Evolutionary conservation across 768 basidiomycete genomes (phyloP).

Genomic region (Daedaleopsis nitida): DNA sequence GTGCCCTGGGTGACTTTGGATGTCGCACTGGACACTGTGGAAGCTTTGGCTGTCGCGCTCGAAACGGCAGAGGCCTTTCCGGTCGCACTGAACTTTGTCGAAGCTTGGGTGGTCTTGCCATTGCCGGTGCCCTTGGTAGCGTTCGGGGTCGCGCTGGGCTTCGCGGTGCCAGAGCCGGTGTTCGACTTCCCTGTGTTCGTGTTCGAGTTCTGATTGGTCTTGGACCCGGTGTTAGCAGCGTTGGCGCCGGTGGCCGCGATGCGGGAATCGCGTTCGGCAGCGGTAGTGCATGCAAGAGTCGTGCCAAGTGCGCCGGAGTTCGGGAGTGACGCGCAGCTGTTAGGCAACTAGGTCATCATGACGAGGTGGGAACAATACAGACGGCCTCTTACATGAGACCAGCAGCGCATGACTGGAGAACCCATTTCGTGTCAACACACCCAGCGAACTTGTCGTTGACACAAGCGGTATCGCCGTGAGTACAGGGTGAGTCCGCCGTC

Average conservation of each 20-base stretch:
- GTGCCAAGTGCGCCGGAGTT: slow-evolving; percentile 50
- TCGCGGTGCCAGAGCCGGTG: neutral
- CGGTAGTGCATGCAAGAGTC: slow-evolving; percentile 51
- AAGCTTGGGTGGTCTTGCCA: too few relatives aligned
- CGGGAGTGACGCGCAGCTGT: slow-evolving; percentile 45
- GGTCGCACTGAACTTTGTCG: too few relatives aligned
- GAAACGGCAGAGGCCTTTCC: too few relatives aligned
- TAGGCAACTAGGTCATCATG: neutral
- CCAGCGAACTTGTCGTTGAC: slow-evolving; percentile 52
- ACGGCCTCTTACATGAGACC: slow-evolving; percentile 10
- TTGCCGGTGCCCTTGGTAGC: neutral
- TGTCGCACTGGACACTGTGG: too few relatives aligned
- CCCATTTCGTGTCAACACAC: slow-evolving; percentile 48
- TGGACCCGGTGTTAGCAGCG: neutral
- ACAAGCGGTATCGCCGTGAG: slow-evolving; percentile 47
- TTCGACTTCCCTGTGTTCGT: too few relatives aligned
- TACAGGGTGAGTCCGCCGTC: slow-evolving; percentile 47
- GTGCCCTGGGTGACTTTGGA: too few relatives aligned
- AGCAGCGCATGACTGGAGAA: slow-evolving; percentile 24
- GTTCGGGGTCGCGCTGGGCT: neutral
- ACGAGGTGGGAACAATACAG: neutral
- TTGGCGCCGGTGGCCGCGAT: slow-evolving; percentile 39
- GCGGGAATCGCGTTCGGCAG: slow-evolving; percentile 46
- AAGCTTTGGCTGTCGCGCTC: too few relatives aligned
- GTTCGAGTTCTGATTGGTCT: neutral